Evolutionary conservation across 2,329 filamentous ascomycete genomes (phyloP).

Genomic region (Stagonosporopsis cucurbitacearum): DNA sequence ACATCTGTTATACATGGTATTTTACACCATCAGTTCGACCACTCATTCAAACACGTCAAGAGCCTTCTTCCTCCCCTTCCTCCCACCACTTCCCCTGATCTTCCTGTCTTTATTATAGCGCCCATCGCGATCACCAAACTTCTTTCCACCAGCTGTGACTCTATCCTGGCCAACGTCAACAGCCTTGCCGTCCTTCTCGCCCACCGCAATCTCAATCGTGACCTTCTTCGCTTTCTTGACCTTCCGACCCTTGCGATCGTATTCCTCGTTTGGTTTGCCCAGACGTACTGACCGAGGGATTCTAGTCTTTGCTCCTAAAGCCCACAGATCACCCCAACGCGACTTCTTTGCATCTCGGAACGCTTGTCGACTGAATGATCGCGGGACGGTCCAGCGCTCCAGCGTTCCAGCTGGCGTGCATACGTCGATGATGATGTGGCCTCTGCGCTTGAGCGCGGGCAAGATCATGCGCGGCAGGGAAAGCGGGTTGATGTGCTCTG

Average conservation of each 20-base stretch:
- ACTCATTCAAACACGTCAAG: slow-evolving; percentile 24
- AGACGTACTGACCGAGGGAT: slow-evolving; percentile 66
- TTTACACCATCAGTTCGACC: background rate
- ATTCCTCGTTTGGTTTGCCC: slow-evolving; percentile 56
- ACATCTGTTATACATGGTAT: slow-evolving; percentile 5
- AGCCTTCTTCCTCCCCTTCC: slow-evolving; percentile 49
- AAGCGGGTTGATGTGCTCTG: slow-evolving; percentile 57
- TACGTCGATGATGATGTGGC: slow-evolving; percentile 87
- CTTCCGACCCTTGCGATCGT: slow-evolving; percentile 50
- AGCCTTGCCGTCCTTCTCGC: slow-evolving; percentile 30
- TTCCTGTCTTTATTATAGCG: slow-evolving; percentile 43
- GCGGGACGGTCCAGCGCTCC: slow-evolving; percentile 92
- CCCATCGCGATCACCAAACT: slow-evolving; percentile 41
- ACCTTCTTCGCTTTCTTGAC: slow-evolving; percentile 41
- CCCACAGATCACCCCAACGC: slow-evolving; percentile 93
- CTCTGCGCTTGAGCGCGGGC: slow-evolving; percentile 82
- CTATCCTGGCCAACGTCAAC: slow-evolving; percentile 30
- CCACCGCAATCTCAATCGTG: slow-evolving; percentile 37
- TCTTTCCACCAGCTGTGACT: slow-evolving; percentile 23
- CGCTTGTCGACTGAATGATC: slow-evolving; percentile 78
- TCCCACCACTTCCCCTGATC: slow-evolving; percentile 46
- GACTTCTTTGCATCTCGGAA: slow-evolving; percentile 93
- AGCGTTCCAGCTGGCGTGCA: slow-evolving; percentile 86
- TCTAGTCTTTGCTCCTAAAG: slow-evolving; percentile 88
- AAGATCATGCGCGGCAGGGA: slow-evolving; percentile 80